Base-by-base conservation (phyloP, 306 rosid genomes). In the Begonia loranthoides region DNA sequence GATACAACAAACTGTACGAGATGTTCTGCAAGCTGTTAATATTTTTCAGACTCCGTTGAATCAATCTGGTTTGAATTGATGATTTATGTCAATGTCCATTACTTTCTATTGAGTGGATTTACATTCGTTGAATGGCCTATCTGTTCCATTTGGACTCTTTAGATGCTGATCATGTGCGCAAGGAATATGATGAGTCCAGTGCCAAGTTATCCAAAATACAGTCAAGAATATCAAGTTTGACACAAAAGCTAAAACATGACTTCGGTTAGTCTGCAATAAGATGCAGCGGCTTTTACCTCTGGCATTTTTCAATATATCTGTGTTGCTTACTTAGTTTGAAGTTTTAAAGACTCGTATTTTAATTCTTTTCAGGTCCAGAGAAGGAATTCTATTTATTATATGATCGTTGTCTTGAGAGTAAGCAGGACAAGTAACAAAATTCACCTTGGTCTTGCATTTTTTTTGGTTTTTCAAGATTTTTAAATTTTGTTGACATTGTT, bases 141-240 rank as follows among this genome's bases (percentile, higher is more conserved):
- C 36, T 41, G 57, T 69, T 71, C 50, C 50, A 55, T 70, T 61
- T 60, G 56, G 62, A 59, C 49, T 73, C 57, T 66, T 66, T 54
- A 92, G 96, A 92, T 68, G 94, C 96, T 69, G 87, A 88, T 66
- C 73, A 59, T 55, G 65, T 92, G 60, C 96, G 82, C 66, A 86
- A 83, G 80, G 99, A 92, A 66, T 92, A 72, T 61, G 96, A 78
- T 21, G 93, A 92, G 64, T 92, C 88, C 67, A 92, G 82, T 74
- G 58, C 74, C 65, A 92, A 75, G 67, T 66, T 92, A 66, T 80
- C 99, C 15, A 80, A 92, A 82, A 65, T 92, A 49, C 82, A 83
- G 70, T 74, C 96, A 45, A 78, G 79, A 71, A 73, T 92, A 79
- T 86, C 96, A 36, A 83, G 82, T 73, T 76, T 92, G 78, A 76